Evolutionary conservation across 306 rosid genomes (phyloP).

Genomic region (Castanea mollissima): DNA sequence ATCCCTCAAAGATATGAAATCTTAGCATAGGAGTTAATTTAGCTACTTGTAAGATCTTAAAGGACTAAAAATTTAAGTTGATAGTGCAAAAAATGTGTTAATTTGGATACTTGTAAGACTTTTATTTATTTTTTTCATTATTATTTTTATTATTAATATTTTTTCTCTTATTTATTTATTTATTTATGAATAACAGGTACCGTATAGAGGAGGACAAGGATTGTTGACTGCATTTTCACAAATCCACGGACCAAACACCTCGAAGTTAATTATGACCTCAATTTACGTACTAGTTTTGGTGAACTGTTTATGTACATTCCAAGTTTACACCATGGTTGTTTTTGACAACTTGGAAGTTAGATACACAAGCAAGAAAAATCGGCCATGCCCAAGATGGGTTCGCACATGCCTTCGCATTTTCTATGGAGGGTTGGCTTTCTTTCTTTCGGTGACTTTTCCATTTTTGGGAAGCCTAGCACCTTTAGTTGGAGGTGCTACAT

Average conservation of each 20-base stretch:
- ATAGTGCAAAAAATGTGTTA: no score
- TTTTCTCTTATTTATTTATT: background rate
- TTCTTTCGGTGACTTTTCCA: constrained; percentile 56
- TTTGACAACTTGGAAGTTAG: constrained; percentile 58
- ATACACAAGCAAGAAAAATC: constrained; percentile 43
- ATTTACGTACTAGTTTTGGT: constrained; percentile 38
- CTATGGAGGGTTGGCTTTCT: constrained; percentile 53
- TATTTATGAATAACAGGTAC: constrained; percentile 32
- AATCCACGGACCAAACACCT: constrained; percentile 29
- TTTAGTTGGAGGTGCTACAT: constrained; percentile 50
- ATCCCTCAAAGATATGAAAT: no score
- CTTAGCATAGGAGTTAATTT: no score
- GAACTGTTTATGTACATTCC: constrained; percentile 54
- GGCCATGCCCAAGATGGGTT: constrained; percentile 32
- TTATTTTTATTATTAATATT: no score
- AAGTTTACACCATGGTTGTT: constrained; percentile 55
- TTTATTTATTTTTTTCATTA: no score
- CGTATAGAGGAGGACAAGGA: constrained; percentile 13
- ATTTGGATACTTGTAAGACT: no score
- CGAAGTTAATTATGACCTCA: constrained; percentile 39
- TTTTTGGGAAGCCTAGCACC: constrained; percentile 52
- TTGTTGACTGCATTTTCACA: constrained; percentile 34
- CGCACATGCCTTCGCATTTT: constrained; percentile 34
- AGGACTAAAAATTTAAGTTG: no score
- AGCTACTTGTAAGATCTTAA: no score